Conservation (phyloP, 495 filamentous ascomycete species). For the Gamarada debralockiae region DNA sequence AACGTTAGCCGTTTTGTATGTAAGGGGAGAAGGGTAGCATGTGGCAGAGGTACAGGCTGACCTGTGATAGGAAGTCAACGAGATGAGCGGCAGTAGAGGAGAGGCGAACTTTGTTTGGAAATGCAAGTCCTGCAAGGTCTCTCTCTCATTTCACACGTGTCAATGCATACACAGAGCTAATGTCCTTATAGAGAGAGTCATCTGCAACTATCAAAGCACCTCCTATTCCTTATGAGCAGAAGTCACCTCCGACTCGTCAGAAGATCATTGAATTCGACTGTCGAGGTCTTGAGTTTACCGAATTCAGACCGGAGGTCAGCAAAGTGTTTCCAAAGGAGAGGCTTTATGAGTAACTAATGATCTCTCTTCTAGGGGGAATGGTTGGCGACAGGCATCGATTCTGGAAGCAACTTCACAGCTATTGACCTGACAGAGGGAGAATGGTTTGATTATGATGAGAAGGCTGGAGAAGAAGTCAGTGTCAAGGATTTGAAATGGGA, state of each 20-base stretch:
- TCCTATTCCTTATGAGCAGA: constrained; percentile 64
- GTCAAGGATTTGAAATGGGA: constrained; percentile 93
- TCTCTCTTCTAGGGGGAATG: constrained; percentile 66
- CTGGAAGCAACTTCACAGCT: constrained; percentile 67
- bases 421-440: constrained; percentile 86
- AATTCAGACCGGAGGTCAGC: constrained; percentile 81
- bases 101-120: constrained; percentile 99
- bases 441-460: constrained; percentile 86
- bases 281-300: constrained; percentile 84
- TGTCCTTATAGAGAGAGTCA: constrained; percentile 44
- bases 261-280: constrained; percentile 90
- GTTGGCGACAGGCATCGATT: constrained; percentile 78
- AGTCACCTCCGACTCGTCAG: constrained; percentile 64
- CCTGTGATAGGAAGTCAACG: constrained; percentile 67
- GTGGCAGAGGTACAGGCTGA: background rate
- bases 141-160: background rate
- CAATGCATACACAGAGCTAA: constrained; percentile 4
- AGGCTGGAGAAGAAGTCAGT: constrained; percentile 69
- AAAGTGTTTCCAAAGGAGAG: background rate
- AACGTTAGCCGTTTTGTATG: constrained; percentile 86
- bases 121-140: constrained; percentile 86
- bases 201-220: constrained; percentile 63
- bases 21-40: background rate
- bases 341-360: background rate
- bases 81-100: constrained; percentile 84